Base-by-base conservation (phyloP, 495 filamentous ascomycete species). In the Lophium mytilinum region DNA sequence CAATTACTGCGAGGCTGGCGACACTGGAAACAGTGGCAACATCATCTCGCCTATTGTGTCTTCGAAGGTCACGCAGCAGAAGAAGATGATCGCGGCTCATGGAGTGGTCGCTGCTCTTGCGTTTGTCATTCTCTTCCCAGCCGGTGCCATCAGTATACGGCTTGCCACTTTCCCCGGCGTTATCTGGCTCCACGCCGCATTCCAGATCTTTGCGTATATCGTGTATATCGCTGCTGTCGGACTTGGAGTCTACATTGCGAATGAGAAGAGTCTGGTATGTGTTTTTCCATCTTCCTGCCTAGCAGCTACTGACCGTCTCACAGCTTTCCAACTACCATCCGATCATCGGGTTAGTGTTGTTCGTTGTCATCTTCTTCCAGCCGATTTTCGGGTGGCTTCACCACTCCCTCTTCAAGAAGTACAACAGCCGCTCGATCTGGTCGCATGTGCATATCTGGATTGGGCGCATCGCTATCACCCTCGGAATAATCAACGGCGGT, bases 121-220 rank as follows among this genome's bases (percentile, higher is more conserved):
- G 7, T 72, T 72, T 49, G 45, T 75, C 37, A 60, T 76, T 50
- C 63, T 77, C 37, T 77, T 80, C 64, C 80, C 75, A 45, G 56
- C 72, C 11, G 74, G 73, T 33, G 72, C 68, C 7, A 70, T 78
- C 57, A 50, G 69, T 41, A 68, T 80, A 33, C 69, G 74, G 19
- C 40, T 80, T 0, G 60, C 78, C 14, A 66, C 51, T 24, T 73
- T 72, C 56, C 60, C 63, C 14, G 63, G 67, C 9, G 70, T 75
- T 4, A 53, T 69, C 12, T 71, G 68, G 68, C 43, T 73, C 19
- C 71, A 73, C 49, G 70, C 66, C 35, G 61, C 57, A 19, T 66
- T 70, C 52, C 71, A 73, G 46, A 47, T 57, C 3, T 57, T 73
- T 51, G 66, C 66, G 9, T 72, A 67, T 46, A 8, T 71, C 39